Evolutionary conservation across 352 stramenopile species (phyloP).

Genomic region (Phytophthora cactorum): DNA sequence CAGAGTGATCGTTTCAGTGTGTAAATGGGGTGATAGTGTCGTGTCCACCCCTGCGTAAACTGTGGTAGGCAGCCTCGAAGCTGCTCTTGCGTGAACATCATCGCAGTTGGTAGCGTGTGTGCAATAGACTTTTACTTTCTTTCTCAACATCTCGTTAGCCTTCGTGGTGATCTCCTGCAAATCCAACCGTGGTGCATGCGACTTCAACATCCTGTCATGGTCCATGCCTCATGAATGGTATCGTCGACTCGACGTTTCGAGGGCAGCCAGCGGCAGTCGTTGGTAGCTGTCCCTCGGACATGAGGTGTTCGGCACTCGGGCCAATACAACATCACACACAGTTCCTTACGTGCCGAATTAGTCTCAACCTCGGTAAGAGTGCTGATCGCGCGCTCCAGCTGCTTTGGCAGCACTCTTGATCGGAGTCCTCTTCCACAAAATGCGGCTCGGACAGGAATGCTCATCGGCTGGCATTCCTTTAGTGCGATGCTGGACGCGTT

Average conservation of each 20-base stretch:
- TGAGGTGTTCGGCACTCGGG: constrained; percentile 14
- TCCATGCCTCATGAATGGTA: too few species aligned
- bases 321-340: constrained; percentile 14
- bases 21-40: constrained; percentile 1
- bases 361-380: neutral
- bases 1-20: constrained; percentile 5
- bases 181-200: constrained; percentile 1
- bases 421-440: constrained; percentile 17
- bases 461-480: constrained; percentile 30
- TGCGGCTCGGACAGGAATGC: constrained; percentile 15
- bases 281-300: too few species aligned
- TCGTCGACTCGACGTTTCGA: neutral
- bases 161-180: constrained; percentile 16
- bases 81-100: constrained; percentile 18
- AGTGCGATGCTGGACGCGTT: constrained; percentile 4
- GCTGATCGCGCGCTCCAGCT: constrained; percentile 9
- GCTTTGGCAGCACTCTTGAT: constrained; percentile 25
- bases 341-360: constrained; percentile 18
- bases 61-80: constrained; percentile 19
- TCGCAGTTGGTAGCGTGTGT: constrained; percentile 23
- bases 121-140: constrained; percentile 27
- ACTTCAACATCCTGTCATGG: neutral
- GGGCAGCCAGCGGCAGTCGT: too few species aligned
- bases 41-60: constrained; percentile 7
- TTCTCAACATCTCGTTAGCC: constrained; percentile 19